Conservation (phyloP, 2,329 filamentous ascomycete genomes). For the Truncatella angustata region DNA sequence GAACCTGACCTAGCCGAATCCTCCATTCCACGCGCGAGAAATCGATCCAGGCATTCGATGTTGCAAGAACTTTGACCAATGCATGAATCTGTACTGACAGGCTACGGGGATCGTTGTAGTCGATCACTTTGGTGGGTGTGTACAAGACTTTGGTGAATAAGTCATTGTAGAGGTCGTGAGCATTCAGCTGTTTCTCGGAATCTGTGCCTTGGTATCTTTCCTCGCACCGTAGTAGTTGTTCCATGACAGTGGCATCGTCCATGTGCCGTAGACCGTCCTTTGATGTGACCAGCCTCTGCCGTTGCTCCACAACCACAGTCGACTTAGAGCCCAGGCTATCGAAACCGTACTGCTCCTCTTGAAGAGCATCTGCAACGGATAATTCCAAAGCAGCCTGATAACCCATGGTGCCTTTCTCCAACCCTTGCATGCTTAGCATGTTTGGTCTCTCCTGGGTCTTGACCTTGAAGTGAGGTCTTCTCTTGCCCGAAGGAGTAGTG, state of each 20-base stretch:
- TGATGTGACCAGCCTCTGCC: slow-evolving; percentile 53
- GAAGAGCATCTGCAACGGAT: slow-evolving; percentile 61
- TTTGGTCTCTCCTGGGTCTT: slow-evolving; percentile 62
- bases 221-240: slow-evolving; percentile 56
- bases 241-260: slow-evolving; percentile 56
- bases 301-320: slow-evolving; percentile 54
- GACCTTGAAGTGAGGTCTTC: slow-evolving; percentile 56
- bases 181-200: slow-evolving; percentile 45
- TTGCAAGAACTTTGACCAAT: slow-evolving; percentile 62
- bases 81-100: slow-evolving; percentile 69
- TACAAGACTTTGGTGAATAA: slow-evolving; percentile 60
- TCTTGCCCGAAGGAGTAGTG: slow-evolving; percentile 40
- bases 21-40: slow-evolving; percentile 75
- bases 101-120: slow-evolving; percentile 58
- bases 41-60: slow-evolving; percentile 70
- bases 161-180: slow-evolving; percentile 60
- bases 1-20: slow-evolving; percentile 67
- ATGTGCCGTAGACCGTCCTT: slow-evolving; percentile 54
- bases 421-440: slow-evolving; percentile 70
- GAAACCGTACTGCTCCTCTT: slow-evolving; percentile 61
- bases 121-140: slow-evolving; percentile 54
- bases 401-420: slow-evolving; percentile 70
- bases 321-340: slow-evolving; percentile 54
- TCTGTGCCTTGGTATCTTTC: slow-evolving; percentile 54
- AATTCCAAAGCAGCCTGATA: slow-evolving; percentile 68